Base-by-base conservation (phyloP, 352 stramenopile species). In the Globisporangium paddicum region DNA sequence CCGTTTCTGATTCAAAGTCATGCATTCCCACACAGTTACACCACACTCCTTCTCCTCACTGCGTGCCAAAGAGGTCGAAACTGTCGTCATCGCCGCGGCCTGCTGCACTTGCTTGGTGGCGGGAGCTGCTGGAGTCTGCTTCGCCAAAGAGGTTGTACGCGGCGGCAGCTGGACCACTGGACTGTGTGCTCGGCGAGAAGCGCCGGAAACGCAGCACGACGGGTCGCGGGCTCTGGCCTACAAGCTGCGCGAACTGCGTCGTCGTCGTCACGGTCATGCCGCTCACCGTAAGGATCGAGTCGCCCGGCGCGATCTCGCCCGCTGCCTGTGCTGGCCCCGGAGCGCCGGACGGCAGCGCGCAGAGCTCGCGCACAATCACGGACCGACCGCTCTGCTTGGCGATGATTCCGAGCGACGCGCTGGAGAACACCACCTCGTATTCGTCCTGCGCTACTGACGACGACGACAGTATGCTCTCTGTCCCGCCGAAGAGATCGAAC, bases 61-160 rank as follows among this genome's bases (percentile, higher is more conserved):
- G 26, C 5, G 16, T 18, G 28, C 47, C 47, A 54, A 54, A 54
- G 30, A 54, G 47, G n/a, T 54, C 47, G 5, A 54, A 54, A n/a
- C 28, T 23, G 11, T 28, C 47, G 47, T 13, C n/a, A 5, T 44
- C 38, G 9, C 11, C 38, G 16, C 37, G 37, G 7, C 35, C 25
- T 19, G 46, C n/a, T 13, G 34, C 28, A 28, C 47, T 40, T n/a
- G 26, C 16, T 54, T 30, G 32, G 18, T 37, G n/a, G 18, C 10
- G 47, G 6, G 28, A 54, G 64, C 47, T 28, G 35, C 42, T 8
- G 11, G 9, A 6, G 26, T 6, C 14, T 18, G 47, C 57, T 49
- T 94, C 82, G 21, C 84, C 84, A 71, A 94, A 94, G 19, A 94
- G 65, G 63, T 83, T 76, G 51, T 71, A 92, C 2, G 77, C 76